Base-by-base conservation (phyloP, 2,329 filamentous ascomycete genomes). In the Seiridium cupressi region DNA sequence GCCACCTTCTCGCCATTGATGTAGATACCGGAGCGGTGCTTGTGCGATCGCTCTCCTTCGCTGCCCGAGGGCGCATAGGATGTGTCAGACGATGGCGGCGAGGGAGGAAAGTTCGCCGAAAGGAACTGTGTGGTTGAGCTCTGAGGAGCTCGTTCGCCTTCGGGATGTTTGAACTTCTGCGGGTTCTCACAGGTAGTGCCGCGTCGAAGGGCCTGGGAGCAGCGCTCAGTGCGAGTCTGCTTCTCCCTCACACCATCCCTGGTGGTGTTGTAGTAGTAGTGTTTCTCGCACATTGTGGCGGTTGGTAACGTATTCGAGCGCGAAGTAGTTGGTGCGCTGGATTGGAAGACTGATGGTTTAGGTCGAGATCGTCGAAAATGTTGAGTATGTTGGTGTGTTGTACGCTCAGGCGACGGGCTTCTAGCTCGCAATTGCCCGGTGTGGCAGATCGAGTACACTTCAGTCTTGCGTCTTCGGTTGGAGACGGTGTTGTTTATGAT, bases 281-380 rank as follows among this genome's bases (percentile, higher is more conserved):
- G 57, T 34, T 59, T 61, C 60, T 61, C 56, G 42, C 60, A 59
- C 60, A 61, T 61, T 34, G 60, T 61, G 42, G 42, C 46, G 56
- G 53, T 55, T 54, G 56, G 35, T 57, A 58, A 59, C 54, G 55
- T 44, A 54, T 48, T 56, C n/a, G 47, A 56, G 42, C 51, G 56
- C 44, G 35, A 57, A 31, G 35, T 55, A 51, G 46, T 51, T 34
- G 60, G 56, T 18, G 40, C 56, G 7, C 42, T 18, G 34, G 57
- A 47, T 53, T 61, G 60, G 13, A 53, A 36, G 18, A 61, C 46
- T n/a, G 47, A 38, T 49, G 60, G 55, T 51, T 42, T 48, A 34
- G 47, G 60, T 9, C 60, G 60, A 40, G 57, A 61, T 18, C 36
- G n/a, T 42, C 31, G 44, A 51, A n/a, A 36, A 44, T 13, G 49